A percentile compares a stretch with the other conserved stretches of the same genome.
Conservation (phyloP, 2,329 filamentous ascomycete species). For the Nemania bipapillata region DNA sequence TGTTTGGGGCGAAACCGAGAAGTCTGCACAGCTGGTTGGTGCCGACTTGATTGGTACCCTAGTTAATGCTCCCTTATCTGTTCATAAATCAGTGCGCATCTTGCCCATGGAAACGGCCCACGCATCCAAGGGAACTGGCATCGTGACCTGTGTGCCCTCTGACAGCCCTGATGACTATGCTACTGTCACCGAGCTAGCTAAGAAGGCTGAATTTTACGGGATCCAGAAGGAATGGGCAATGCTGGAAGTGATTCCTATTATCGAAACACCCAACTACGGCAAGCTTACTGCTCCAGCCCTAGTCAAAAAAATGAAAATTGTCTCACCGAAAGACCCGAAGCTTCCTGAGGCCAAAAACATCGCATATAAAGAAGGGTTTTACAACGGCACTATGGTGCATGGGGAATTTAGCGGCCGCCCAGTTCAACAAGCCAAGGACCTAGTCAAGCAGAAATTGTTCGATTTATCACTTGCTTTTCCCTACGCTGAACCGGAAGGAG, state of each 20-base stretch:
- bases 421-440: slow-evolving; percentile 86
- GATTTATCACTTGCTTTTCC: slow-evolving; percentile 83
- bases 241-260: slow-evolving; percentile 90
- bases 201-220: slow-evolving; percentile 95
- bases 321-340: slow-evolving; percentile 94
- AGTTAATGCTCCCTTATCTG: slow-evolving; percentile 86
- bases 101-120: slow-evolving; percentile 95
- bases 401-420: slow-evolving; percentile 89
- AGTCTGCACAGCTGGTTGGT: slow-evolving; percentile 79
- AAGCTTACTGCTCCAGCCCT: too few species aligned
- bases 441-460: slow-evolving; percentile 81
- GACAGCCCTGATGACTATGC: slow-evolving; percentile 97
- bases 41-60: slow-evolving; percentile 87
- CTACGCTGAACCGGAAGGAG: slow-evolving; percentile 85
- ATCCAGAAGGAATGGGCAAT: slow-evolving; percentile 98
- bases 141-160: slow-evolving; percentile 94
- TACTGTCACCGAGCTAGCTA: slow-evolving; percentile 84
- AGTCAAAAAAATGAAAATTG: slow-evolving; percentile 81
- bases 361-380: slow-evolving; percentile 97
- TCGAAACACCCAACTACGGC: slow-evolving; percentile 84
- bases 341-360: slow-evolving; percentile 94
- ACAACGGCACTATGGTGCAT: slow-evolving; percentile 88
- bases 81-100: slow-evolving; percentile 89
- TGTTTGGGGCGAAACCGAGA: slow-evolving; percentile 71
- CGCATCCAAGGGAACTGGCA: slow-evolving; percentile 92